Evolutionary conservation across 2,329 filamentous ascomycete species (phyloP).

Genomic region (Teratosphaeria gauchensis): DNA sequence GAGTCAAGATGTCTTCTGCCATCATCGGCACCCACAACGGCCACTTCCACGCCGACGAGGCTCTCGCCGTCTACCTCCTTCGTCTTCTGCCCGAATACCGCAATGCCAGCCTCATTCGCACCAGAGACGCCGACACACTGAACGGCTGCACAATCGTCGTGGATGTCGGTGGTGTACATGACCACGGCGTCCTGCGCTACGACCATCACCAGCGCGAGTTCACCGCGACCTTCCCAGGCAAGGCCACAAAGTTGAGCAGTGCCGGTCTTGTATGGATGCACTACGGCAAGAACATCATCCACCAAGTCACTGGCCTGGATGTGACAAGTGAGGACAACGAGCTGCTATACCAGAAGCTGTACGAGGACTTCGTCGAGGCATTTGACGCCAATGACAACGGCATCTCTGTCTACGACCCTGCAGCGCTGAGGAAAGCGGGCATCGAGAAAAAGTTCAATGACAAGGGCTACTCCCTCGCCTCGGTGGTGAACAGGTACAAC

Average conservation of each 20-base stretch:
- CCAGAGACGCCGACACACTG: constrained; percentile 71
- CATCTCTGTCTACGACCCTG: constrained; percentile 69
- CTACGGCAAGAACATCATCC: constrained; percentile 79
- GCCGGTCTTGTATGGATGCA: constrained; percentile 94
- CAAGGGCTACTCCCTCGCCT: constrained; percentile 73
- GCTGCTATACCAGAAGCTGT: constrained; percentile 78
- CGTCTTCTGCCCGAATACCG: constrained; percentile 76
- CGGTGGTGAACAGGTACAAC: constrained; percentile 79
- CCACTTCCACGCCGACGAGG: constrained; percentile 98
- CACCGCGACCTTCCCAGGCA: constrained; percentile 70
- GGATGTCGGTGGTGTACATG: constrained; percentile 94
- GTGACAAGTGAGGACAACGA: constrained; percentile 58
- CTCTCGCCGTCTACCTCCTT: constrained; percentile 91
- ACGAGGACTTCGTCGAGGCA: constrained; percentile 87
- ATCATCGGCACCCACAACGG: constrained; percentile 93
- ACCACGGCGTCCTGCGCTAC: constrained; percentile 65
- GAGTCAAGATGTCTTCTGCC: constrained; percentile 59
- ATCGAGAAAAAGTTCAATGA: constrained; percentile 75
- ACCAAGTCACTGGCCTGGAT: constrained; percentile 50
- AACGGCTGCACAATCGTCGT: constrained; percentile 86
- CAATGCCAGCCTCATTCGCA: constrained; percentile 66
- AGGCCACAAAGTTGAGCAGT: constrained; percentile 80
- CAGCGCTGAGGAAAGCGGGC: constrained; percentile 57
- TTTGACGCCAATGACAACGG: constrained; percentile 98
- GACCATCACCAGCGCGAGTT: constrained; percentile 98